phyloP scores from a whole-genome alignment of 768 basidiomycete genomes.

The Amanita rimosa region DNA sequence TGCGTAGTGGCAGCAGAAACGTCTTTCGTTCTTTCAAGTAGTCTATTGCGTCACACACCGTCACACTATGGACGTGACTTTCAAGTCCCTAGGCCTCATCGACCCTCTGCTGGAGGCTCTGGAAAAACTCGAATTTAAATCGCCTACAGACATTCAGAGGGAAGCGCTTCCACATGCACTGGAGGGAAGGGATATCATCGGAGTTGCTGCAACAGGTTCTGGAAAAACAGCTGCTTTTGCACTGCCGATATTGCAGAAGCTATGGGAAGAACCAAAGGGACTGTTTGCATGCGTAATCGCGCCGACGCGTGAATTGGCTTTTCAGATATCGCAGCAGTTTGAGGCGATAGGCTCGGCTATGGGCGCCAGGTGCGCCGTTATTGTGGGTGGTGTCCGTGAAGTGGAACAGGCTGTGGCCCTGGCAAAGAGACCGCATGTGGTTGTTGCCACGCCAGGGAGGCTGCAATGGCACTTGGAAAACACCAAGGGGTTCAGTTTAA shows the following conservation, averaged over 20 bases:
- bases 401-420: slow-evolving; percentile 86
- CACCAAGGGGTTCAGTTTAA: slow-evolving; percentile 91
- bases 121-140: slow-evolving; percentile 67
- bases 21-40: slow-evolving; percentile 38
- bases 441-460: slow-evolving; percentile 93
- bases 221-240: slow-evolving; percentile 99
- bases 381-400: slow-evolving; percentile 94
- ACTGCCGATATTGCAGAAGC: slow-evolving; percentile 87
- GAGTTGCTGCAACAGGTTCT: slow-evolving; percentile 94
- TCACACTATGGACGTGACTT: slow-evolving; percentile 33
- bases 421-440: slow-evolving; percentile 87
- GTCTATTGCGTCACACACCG: neutral
- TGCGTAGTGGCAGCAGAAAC: slow-evolving; percentile 88
- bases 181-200: slow-evolving; percentile 91
- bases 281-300: slow-evolving; percentile 91
- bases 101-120: slow-evolving; percentile 84
- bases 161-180: slow-evolving; percentile 82
- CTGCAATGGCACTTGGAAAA: slow-evolving; percentile 91
- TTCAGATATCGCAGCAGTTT: slow-evolving; percentile 97
- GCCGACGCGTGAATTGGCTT: slow-evolving; percentile 96
- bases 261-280: slow-evolving; percentile 93
- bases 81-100: slow-evolving; percentile 80
- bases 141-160: slow-evolving; percentile 85
- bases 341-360: slow-evolving; percentile 85
- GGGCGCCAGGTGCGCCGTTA: slow-evolving; percentile 82